Evolutionary conservation across 2,329 filamentous ascomycete species (phyloP).

Genomic region (Pleoardoris graminearum): DNA sequence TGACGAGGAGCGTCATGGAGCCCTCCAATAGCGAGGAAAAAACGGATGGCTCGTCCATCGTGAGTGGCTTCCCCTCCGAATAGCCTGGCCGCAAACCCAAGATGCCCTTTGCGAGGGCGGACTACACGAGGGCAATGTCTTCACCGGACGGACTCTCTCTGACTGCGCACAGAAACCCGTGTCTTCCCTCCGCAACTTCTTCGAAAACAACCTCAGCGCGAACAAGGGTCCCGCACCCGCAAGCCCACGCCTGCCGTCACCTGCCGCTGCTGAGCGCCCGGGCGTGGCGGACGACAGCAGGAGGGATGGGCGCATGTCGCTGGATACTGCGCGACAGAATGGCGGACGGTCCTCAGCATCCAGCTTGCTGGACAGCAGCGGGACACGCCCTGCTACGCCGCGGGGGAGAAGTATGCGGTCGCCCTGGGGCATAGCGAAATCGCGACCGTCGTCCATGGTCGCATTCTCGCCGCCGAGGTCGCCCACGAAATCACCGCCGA

Average conservation of each 20-base stretch:
- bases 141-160: conserved; percentile 15
- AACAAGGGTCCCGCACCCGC: conserved; percentile 32
- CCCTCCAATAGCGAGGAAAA: conserved; percentile 53
- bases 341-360: conserved; percentile 23
- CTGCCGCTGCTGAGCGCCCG: conserved; percentile 38
- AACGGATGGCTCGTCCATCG: conserved; percentile 76
- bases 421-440: conserved; percentile 42
- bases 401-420: conserved; percentile 42
- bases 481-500: conserved; percentile 60
- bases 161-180: conserved; percentile 67
- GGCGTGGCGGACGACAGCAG: conserved; percentile 36
- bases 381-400: conserved; percentile 36
- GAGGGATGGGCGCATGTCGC: conserved; percentile 44
- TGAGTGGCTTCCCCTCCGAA: conserved; percentile 46
- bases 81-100: too few relatives aligned
- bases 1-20: conserved; percentile 45
- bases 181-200: conserved; percentile 77
- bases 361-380: conserved; percentile 44
- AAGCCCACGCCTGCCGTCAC: conserved; percentile 33
- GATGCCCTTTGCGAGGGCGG: too few relatives aligned
- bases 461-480: conserved; percentile 52
- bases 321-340: conserved; percentile 47
- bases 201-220: conserved; percentile 70
- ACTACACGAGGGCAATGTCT: too few relatives aligned
- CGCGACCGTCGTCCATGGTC: conserved; percentile 55